Evolutionary conservation across 345 rosid species (phyloP).

Genomic region (Salix brachista): DNA sequence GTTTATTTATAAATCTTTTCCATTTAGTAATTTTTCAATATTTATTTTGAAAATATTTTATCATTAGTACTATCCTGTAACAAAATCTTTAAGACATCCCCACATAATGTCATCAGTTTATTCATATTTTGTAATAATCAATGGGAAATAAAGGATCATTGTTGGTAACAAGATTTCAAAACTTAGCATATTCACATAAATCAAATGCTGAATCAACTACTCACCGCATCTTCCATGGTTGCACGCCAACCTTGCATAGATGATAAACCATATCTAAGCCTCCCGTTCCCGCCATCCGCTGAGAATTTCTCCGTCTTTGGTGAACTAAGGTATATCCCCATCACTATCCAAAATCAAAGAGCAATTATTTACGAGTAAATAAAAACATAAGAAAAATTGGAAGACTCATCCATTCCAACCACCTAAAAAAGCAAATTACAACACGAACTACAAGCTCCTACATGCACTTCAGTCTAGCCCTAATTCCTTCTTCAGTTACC

Average conservation of each 20-base stretch:
- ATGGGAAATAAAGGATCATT: neutral
- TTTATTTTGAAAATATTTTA: neutral
- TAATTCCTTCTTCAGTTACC: neutral
- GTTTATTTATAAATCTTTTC: no score
- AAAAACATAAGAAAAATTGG: neutral
- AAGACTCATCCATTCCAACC: neutral
- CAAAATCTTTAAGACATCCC: neutral
- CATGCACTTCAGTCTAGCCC: neutral
- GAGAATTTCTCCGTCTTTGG: constrained; percentile 94
- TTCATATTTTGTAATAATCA: neutral
- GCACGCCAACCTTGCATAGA: constrained; percentile 99
- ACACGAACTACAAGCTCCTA: neutral
- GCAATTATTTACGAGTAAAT: neutral
- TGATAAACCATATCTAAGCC: constrained; percentile 79
- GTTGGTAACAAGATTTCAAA: neutral
- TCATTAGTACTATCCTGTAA: neutral
- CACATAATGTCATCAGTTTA: neutral
- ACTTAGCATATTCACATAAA: neutral
- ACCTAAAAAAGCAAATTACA: neutral
- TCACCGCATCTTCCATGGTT: constrained; percentile 98
- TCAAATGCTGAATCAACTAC: constrained; percentile 25
- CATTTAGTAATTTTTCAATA: no score
- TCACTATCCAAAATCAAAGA: constrained; percentile 32
- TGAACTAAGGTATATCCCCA: constrained; percentile 93
- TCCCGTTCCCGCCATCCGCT: constrained; percentile 74